A percentile compares a stretch with the other conserved stretches of the same genome.
Conservation (phyloP, 2,329 filamentous ascomycete species). For the Zarea fungicola region DNA sequence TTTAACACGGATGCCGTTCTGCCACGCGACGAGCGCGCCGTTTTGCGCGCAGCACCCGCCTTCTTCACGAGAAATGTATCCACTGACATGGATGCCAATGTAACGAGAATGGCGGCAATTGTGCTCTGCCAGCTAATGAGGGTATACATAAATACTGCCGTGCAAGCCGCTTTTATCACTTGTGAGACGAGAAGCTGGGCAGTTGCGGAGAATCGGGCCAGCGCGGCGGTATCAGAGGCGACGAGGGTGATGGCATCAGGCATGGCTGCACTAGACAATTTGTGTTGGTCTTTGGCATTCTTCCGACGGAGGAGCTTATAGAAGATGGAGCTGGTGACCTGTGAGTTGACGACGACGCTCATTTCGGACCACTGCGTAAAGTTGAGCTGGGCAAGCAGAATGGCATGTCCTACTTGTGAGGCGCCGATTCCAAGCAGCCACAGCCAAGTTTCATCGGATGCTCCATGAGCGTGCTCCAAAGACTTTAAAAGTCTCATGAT, state of each 20-base stretch:
- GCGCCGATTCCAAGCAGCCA: not conserved
- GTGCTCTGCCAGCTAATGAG: too few species aligned
- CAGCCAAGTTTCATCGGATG: not conserved
- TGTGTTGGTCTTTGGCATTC: too few species aligned
- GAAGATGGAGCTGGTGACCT: not conserved
- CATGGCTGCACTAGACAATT: too few species aligned
- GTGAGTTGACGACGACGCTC: not conserved
- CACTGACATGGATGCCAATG: too few species aligned
- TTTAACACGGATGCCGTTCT: not conserved
- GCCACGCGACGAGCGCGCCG: not conserved
- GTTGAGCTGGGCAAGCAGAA: not conserved
- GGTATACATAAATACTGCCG: too few species aligned
- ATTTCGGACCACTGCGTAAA: not conserved
- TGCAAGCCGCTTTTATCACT: too few species aligned
- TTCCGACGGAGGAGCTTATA: not conserved
- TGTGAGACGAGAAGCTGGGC: not conserved
- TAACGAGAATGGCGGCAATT: too few species aligned
- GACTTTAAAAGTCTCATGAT: too few species aligned
- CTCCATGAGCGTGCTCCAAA: not conserved
- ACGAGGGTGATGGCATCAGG: not conserved
- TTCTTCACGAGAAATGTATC: too few species aligned
- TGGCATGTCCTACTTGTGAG: not conserved
- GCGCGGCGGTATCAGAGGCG: not conserved
- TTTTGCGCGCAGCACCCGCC: not conserved
- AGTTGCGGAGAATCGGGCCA: not conserved